Evolutionary conservation across 2,329 filamentous ascomycete genomes (phyloP).

Genomic region (Aspergillus quadrilineatus): DNA sequence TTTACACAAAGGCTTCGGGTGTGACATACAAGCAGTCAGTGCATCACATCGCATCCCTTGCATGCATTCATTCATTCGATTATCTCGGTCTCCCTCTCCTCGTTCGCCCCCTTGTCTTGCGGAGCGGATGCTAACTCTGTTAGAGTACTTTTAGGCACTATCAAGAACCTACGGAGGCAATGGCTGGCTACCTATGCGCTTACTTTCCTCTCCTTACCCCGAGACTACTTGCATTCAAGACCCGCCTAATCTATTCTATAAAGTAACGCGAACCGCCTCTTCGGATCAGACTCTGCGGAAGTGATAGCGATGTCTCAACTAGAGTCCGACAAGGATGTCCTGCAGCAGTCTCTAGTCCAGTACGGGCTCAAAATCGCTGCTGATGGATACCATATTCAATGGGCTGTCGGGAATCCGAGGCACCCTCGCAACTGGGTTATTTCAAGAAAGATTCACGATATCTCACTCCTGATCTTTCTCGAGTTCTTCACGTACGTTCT

Average conservation of each 20-base stretch:
- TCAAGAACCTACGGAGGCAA: conserved; percentile 2
- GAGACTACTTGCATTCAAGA: background rate
- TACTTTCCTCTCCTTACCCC: background rate
- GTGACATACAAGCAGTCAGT: conserved; percentile 9
- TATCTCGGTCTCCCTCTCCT: background rate
- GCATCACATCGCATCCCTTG: conserved; percentile 14
- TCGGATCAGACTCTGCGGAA: background rate
- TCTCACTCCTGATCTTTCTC: conserved; percentile 27
- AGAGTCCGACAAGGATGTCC: conserved; percentile 18
- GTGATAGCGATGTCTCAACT: conserved; percentile 12
- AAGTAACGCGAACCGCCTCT: background rate
- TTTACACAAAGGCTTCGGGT: conserved; percentile 18
- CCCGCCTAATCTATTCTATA: background rate
- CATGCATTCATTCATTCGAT: conserved; percentile 13
- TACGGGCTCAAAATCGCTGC: conserved; percentile 30
- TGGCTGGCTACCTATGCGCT: background rate
- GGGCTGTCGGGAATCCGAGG: conserved; percentile 29
- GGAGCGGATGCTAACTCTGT: conserved; percentile 9
- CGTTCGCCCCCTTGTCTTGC: conserved; percentile 10
- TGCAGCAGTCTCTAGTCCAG: conserved; percentile 23
- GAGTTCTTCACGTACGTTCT: conserved; percentile 33
- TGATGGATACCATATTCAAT: conserved; percentile 33
- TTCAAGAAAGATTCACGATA: conserved; percentile 30
- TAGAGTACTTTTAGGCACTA: conserved; percentile 10
- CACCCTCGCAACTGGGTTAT: conserved; percentile 35